Conservation (phyloP, 139 green algal species). For the Haematococcus lacustris region DNA sequence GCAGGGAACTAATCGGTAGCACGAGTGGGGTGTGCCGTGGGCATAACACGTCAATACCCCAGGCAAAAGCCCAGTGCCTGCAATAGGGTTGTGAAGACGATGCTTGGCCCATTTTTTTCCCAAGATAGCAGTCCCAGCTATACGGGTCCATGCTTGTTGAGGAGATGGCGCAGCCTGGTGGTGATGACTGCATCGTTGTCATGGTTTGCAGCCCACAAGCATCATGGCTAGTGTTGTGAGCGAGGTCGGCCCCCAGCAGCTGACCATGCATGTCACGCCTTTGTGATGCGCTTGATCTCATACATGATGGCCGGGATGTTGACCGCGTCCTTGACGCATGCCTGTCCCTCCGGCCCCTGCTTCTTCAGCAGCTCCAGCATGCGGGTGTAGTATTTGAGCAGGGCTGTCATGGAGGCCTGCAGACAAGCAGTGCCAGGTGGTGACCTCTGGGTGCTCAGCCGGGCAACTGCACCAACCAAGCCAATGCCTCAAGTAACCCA, state of each 20-base stretch:
- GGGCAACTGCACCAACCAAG: too few relatives aligned
- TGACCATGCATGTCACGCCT: background rate
- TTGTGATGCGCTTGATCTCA: conserved; percentile 44
- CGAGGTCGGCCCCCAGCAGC: too few relatives aligned
- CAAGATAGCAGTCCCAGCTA: background rate
- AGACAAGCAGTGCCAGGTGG: too few relatives aligned
- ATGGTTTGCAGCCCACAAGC: background rate
- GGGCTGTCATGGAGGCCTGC: conserved; percentile 83
- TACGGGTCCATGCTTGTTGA: background rate
- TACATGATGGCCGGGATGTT: conserved; percentile 94
- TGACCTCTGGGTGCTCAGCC: too few relatives aligned
- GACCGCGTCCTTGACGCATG: conserved; percentile 72
- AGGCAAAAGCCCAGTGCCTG: too few relatives aligned
- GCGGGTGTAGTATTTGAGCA: conserved; percentile 93
- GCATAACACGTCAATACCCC: too few relatives aligned
- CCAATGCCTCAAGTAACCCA: too few relatives aligned
- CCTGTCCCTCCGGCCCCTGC: conserved; percentile 57
- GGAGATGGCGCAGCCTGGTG: background rate
- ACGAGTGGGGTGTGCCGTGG: too few relatives aligned
- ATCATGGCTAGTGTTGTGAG: background rate
- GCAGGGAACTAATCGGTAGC: too few relatives aligned
- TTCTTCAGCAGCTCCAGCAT: conserved; percentile 84
- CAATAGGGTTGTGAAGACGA: background rate
- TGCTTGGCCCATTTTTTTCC: background rate
- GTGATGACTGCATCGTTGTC: background rate